These are phyloP conservation scores for Pestalotiopsis sp. DNA, from an alignment of 2,329 filamentous ascomycete genomes.

Conservation along the genomic window DNA sequence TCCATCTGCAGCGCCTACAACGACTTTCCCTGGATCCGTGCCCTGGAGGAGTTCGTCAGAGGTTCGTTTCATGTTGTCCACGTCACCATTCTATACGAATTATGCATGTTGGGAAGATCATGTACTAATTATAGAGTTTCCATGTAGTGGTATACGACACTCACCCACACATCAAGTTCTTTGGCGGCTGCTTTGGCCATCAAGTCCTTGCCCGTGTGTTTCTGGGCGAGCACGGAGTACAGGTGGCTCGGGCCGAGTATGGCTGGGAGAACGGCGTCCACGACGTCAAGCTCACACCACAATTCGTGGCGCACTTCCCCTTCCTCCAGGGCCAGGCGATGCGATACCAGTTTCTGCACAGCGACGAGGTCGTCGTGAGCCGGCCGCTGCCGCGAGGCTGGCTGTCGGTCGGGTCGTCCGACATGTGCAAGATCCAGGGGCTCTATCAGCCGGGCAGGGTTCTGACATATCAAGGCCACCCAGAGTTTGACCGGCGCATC, in stretches of 20 bases:
- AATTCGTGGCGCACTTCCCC: constrained; percentile 13
- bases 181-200: constrained; percentile 18
- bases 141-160: constrained; percentile 9
- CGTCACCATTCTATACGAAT: neutral
- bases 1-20: constrained; percentile 14
- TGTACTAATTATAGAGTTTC: neutral
- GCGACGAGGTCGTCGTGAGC: constrained; percentile 11
- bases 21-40: constrained; percentile 13
- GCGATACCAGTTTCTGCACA: constrained; percentile 16
- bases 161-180: constrained; percentile 14
- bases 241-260: constrained; percentile 4
- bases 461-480: constrained; percentile 17
- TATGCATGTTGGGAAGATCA: neutral
- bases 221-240: constrained; percentile 8
- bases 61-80: neutral
- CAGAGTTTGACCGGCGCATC: constrained; percentile 14
- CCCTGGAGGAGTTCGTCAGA: constrained; percentile 1
- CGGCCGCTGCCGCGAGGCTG: constrained; percentile 9
- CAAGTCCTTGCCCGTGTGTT: constrained; percentile 15
- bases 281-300: neutral
- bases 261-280: constrained; percentile 18
- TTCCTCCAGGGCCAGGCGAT: neutral
- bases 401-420: constrained; percentile 13
- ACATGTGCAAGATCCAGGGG: constrained; percentile 13
- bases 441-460: constrained; percentile 15